Base-by-base conservation (phyloP, 768 basidiomycete genomes). In the Leccinum boreale region DNA sequence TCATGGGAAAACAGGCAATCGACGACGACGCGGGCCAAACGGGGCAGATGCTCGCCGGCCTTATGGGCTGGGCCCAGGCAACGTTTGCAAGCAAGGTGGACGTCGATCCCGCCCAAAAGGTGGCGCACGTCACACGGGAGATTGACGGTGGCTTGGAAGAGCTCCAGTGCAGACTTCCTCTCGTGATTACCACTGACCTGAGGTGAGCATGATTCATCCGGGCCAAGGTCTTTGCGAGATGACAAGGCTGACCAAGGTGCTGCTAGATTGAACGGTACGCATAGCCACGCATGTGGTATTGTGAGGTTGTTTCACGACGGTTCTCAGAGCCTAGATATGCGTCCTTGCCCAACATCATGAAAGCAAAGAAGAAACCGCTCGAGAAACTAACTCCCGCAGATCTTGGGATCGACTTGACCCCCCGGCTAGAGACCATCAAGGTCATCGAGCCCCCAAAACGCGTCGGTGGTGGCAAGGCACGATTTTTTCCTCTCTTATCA, bases 281-380 rank as follows among this genome's bases (percentile, higher is more conserved):
- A 26, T 17, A 36, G 47, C 6, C 10, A 52, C 8, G 26, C 50
- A 17, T 5, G 35, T 47, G 26, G 46, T 33, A 21, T 9, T 23
- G 29, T 36, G 9, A 29, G 4, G 45, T 45, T 36, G 21, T 21
- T 33, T 57, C 14, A 52, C 21, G 21, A 29, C n/a, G 44, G 45
- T 54, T 54, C 50, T 17, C 67, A 94, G 95, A 96, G 73, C 96
- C 96, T 0, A 89, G 96, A 64, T 99, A 97, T 68, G 97, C 97
- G 0, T 94, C 95, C n/a, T 73, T 99, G 58, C 93, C 94, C 4
- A 94, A 93, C 65, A 96, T 96, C 74, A 96, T 96, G 92, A 95
- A 96, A 74, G 97, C 97, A n/a, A 98, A 98, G 82, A 99, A 98
- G 82, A 99, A 99, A 78, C 87, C 90, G 14, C 74, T 98, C 45